phyloP scores from a whole-genome alignment of 1,139 yeast genomes.

The Taphrina flavorubra region DNA sequence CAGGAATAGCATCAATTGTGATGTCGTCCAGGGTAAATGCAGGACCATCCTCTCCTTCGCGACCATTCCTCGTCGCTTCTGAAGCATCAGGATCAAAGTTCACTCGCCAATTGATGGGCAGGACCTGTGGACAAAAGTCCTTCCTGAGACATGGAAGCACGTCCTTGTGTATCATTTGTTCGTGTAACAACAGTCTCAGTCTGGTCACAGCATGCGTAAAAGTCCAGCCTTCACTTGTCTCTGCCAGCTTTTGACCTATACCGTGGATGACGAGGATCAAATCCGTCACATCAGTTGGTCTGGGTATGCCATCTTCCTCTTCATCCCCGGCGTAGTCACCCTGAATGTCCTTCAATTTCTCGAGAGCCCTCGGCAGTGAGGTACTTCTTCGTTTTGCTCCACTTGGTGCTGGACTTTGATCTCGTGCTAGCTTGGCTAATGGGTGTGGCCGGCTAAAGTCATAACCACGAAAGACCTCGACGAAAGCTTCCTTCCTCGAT shows the following conservation, averaged over 20 bases:
- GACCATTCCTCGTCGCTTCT: slow-evolving; percentile 10
- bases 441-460: slow-evolving; percentile 18
- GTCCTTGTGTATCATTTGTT: slow-evolving; percentile 48
- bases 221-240: slow-evolving; percentile 77
- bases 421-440: not conserved
- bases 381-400: not conserved
- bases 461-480: slow-evolving; percentile 35
- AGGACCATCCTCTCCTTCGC: slow-evolving; percentile 29
- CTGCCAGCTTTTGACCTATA: slow-evolving; percentile 86
- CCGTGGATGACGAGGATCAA: slow-evolving; percentile 88
- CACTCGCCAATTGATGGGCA: slow-evolving; percentile 56
- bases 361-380: slow-evolving; percentile 1
- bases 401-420: slow-evolving; percentile 9
- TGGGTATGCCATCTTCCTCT: slow-evolving; percentile 19
- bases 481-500: slow-evolving; percentile 12
- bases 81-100: slow-evolving; percentile 50
- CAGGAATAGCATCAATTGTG: slow-evolving; percentile 78
- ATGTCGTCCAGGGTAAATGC: slow-evolving; percentile 73
- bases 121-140: slow-evolving; percentile 49
- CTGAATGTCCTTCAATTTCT: slow-evolving; percentile 17
- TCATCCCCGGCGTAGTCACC: slow-evolving; percentile 25
- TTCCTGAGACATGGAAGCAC: slow-evolving; percentile 48
- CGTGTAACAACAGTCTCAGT: slow-evolving; percentile 57
- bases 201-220: slow-evolving; percentile 85
- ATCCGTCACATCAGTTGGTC: slow-evolving; percentile 41